Evolutionary conservation across 768 basidiomycete genomes (phyloP).

Genomic region (Ramaria sp.): DNA sequence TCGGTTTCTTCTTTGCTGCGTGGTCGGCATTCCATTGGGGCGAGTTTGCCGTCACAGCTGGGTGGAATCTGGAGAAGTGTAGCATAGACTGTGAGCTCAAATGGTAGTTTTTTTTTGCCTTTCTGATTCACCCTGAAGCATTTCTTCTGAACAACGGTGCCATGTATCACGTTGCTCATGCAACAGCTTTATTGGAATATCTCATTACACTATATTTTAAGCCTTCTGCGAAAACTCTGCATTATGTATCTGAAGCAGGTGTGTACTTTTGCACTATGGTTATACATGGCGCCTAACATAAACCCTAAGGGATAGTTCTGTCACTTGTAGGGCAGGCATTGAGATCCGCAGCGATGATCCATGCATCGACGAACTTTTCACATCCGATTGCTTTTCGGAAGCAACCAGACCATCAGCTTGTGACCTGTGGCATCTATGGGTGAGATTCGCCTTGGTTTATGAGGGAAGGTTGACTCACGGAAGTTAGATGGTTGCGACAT

Average conservation of each 20-base stretch:
- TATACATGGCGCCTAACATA: no score
- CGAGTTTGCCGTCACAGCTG: slow-evolving; percentile 92
- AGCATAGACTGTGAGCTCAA: slow-evolving; percentile 74
- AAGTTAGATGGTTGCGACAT: slow-evolving; percentile 73
- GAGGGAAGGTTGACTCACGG: slow-evolving; percentile 9
- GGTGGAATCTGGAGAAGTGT: slow-evolving; percentile 90
- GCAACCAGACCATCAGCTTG: slow-evolving; percentile 60
- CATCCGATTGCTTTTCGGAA: slow-evolving; percentile 77
- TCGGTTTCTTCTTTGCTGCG: slow-evolving; percentile 74
- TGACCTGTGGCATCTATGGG: slow-evolving; percentile 86
- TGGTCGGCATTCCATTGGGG: slow-evolving; percentile 89
- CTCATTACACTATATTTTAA: slow-evolving; percentile 55
- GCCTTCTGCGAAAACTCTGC: slow-evolving; percentile 49
- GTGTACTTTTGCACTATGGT: slow-evolving; percentile 7
- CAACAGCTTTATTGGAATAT: slow-evolving; percentile 71
- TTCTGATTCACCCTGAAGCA: slow-evolving; percentile 36
- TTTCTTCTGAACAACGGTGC: slow-evolving; percentile 87
- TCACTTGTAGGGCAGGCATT: slow-evolving; percentile 65
- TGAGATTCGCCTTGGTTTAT: slow-evolving; percentile 25
- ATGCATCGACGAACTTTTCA: slow-evolving; percentile 88
- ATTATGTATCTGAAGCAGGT: slow-evolving; percentile 56
- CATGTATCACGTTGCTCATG: slow-evolving; percentile 78
- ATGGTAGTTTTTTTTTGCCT: background rate
- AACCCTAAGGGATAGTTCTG: slow-evolving; percentile 45
- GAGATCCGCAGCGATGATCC: slow-evolving; percentile 91